Conservation (phyloP, 129 eudicot genomes). For the Chrysanthemum makinoi region DNA sequence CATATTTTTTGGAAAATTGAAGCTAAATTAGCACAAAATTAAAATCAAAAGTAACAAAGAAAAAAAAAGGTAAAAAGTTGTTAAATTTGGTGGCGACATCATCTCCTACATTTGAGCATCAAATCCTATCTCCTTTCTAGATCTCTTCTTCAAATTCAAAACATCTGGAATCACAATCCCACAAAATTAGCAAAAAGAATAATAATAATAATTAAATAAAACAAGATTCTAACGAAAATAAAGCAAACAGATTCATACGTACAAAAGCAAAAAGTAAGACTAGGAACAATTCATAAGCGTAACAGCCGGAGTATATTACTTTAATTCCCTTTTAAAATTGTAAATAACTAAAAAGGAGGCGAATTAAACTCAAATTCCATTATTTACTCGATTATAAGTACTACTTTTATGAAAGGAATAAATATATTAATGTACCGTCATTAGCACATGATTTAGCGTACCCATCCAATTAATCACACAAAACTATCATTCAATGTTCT, state of each 20-base stretch:
- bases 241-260: not conserved
- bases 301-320: not conserved
- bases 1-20: constrained; percentile 3
- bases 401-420: not conserved
- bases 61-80: not conserved
- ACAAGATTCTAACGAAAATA: not conserved
- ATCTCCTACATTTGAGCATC: constrained; percentile 45
- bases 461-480: no score
- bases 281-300: not conserved
- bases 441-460: constrained; percentile 6
- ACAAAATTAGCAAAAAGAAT: not conserved
- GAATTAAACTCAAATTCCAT: not conserved
- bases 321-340: not conserved
- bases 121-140: constrained; percentile 53
- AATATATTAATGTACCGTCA: not conserved
- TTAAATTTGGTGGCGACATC: constrained; percentile 19
- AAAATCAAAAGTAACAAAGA: not conserved
- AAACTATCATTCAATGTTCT: no score
- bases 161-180: constrained; percentile 36
- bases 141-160: constrained; percentile 39
- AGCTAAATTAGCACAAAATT: constrained; percentile 14
- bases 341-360: not conserved
- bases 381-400: no score
- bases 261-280: not conserved
- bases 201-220: not conserved